Conservation (phyloP, 1,284 basidiomycete species). For the Trichosporon coremiiforme region DNA sequence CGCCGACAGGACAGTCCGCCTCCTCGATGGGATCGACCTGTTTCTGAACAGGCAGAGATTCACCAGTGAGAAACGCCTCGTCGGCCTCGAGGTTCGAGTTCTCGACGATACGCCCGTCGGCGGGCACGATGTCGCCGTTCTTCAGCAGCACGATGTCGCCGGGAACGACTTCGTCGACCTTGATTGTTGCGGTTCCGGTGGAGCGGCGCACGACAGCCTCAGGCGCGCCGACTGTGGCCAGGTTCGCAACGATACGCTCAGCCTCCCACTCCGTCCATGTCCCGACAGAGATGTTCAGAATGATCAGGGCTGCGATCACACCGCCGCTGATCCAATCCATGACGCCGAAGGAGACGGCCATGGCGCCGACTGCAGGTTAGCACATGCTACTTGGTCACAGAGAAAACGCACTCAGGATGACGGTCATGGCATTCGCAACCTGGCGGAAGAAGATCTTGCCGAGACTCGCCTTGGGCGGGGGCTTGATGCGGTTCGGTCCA, state of each 20-base stretch:
- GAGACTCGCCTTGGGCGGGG: conserved; percentile 48
- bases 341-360: conserved; percentile 68
- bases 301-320: conserved; percentile 66
- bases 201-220: conserved; percentile 64
- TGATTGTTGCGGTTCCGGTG: conserved; percentile 58
- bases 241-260: conserved; percentile 58
- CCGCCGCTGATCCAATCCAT: conserved; percentile 67
- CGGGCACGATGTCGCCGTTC: conserved; percentile 65
- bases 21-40: conserved; percentile 57
- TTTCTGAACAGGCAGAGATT: conserved; percentile 69
- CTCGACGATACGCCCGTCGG: conserved; percentile 61
- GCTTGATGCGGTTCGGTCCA: conserved; percentile 56
- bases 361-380: conserved; percentile 60
- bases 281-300: conserved; percentile 61
- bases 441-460: conserved; percentile 51
- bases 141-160: conserved; percentile 65
- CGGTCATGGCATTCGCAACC: conserved; percentile 55
- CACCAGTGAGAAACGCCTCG: conserved; percentile 69
- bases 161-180: conserved; percentile 65
- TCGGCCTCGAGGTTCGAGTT: conserved; percentile 63
- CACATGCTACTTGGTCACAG: too few relatives aligned
- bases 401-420: conserved; percentile 54
- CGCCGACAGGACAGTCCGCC: conserved; percentile 60
- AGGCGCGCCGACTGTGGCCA: conserved; percentile 61
- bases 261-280: conserved; percentile 57